Percentiles rank a stretch among this genome's conserved stretches.
These are phyloP conservation scores for Cystoisospora suis DNA, from an alignment of 169 alveolate species.

Conservation along the genomic window DNA sequence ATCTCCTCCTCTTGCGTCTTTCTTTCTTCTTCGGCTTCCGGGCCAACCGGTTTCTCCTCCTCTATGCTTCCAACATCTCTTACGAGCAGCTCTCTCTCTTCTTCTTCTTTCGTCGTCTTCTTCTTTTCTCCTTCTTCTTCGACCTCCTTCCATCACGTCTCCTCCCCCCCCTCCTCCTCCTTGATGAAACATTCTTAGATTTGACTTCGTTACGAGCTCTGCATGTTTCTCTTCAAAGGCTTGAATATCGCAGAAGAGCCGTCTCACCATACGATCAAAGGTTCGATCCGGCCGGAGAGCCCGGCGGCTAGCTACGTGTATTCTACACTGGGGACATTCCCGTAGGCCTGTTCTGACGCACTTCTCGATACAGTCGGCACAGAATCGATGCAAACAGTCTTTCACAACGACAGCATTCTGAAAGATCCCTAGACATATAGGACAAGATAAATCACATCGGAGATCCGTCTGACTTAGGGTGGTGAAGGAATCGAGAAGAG, in stretches of 20 bases:
- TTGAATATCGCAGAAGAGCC: constrained; percentile 73
- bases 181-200: neutral
- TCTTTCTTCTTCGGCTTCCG: neutral
- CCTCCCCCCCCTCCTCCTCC: neutral
- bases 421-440: constrained; percentile 63
- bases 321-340: constrained; percentile 84
- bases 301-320: constrained; percentile 80
- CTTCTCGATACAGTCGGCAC: constrained; percentile 82
- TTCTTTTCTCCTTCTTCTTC: neutral
- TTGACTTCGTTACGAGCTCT: constrained; percentile 33
- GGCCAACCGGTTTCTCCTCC: neutral
- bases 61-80: too few species aligned
- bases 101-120: neutral
- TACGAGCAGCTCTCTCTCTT: neutral
- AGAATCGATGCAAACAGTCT: constrained; percentile 81
- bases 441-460: constrained; percentile 40
- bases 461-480: constrained; percentile 17
- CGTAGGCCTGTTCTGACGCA: constrained; percentile 79
- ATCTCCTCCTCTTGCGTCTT: neutral
- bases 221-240: constrained; percentile 61
- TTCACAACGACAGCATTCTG: constrained; percentile 76
- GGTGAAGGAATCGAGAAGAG: neutral
- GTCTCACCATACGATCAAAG: constrained; percentile 71
- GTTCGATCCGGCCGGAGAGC: constrained; percentile 71
- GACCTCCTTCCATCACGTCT: neutral